These are phyloP conservation scores for Graphilbum sp. DNA, from an alignment of 2,329 filamentous ascomycete genomes.

Conservation along the genomic window DNA sequence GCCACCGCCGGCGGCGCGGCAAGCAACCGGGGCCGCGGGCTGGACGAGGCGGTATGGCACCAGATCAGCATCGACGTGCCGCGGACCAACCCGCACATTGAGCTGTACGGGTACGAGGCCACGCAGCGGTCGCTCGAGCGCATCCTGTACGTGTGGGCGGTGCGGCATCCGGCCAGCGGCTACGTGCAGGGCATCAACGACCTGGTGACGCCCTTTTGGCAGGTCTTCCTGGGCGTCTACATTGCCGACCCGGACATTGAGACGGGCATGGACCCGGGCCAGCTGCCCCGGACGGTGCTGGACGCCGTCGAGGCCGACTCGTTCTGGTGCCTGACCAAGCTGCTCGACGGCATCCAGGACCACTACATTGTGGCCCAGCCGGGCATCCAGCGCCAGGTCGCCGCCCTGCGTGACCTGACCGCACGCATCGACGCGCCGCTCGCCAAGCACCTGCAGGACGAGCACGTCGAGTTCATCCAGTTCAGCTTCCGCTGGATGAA, in stretches of 20 bases:
- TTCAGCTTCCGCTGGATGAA: conserved; percentile 99
- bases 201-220: conserved; percentile 92
- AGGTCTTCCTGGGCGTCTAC: conserved; percentile 89
- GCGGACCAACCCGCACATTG: conserved; percentile 87
- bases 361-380: conserved; percentile 98
- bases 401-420: conserved; percentile 75
- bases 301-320: conserved; percentile 96
- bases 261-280: conserved; percentile 89
- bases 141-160: conserved; percentile 94
- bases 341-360: conserved; percentile 97
- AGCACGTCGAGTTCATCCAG: conserved; percentile 95
- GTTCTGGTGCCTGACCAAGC: conserved; percentile 95
- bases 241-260: conserved; percentile 90
- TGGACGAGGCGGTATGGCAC: conserved; percentile 98
- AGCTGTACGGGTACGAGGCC: conserved; percentile 88
- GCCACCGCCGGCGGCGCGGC: too few species aligned
- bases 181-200: conserved; percentile 99
- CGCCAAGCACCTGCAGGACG: conserved; percentile 75
- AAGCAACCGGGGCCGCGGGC: conserved; percentile 17
- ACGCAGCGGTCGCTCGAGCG: conserved; percentile 88
- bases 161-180: conserved; percentile 88
- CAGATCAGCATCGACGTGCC: conserved; percentile 98
- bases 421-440: conserved; percentile 72
- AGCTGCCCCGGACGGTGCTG: conserved; percentile 75
- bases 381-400: conserved; percentile 87